phyloP scores from a whole-genome alignment of 345 rosid species.

The Pugionium dolabratum region DNA sequence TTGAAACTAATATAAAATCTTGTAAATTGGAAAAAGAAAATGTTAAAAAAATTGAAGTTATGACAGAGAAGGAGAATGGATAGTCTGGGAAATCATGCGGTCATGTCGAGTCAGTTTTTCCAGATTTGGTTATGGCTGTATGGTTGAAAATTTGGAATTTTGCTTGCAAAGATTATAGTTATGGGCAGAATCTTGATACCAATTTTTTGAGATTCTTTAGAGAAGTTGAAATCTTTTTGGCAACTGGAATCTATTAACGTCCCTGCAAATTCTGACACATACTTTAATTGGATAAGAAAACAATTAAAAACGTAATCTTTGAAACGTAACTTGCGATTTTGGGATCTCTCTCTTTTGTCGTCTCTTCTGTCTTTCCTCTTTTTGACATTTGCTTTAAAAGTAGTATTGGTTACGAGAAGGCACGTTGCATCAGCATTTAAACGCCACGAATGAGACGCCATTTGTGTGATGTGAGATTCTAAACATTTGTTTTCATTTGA shows the following conservation, averaged over 20 bases:
- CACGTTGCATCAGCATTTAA: slow-evolving; percentile 10
- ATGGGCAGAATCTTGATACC: slow-evolving; percentile 9
- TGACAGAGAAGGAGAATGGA: slow-evolving; percentile 3
- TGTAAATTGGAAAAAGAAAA: neutral
- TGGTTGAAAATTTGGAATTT: slow-evolving; percentile 19
- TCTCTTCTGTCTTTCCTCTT: neutral
- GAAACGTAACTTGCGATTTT: slow-evolving; percentile 2
- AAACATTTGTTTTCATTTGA: too few relatives aligned
- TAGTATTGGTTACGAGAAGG: neutral
- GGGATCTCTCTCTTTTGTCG: neutral
- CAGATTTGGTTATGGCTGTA: slow-evolving; percentile 27
- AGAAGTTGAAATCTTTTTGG: slow-evolving; percentile 7
- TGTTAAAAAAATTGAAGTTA: neutral
- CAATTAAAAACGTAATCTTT: neutral
- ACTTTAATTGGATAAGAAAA: slow-evolving; percentile 6
- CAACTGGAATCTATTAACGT: slow-evolving; percentile 18
- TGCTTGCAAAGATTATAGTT: neutral
- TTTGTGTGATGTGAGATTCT: too few relatives aligned
- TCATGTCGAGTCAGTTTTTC: slow-evolving; percentile 19
- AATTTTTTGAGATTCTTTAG: slow-evolving; percentile 24
- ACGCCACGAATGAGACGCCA: neutral
- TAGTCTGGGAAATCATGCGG: slow-evolving; percentile 13
- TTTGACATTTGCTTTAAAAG: too few relatives aligned
- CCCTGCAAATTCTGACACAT: neutral
- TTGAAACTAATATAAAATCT: neutral